Conservation (phyloP, 176 grass and related monocot genomes). For the Avena atlantica region DNA sequence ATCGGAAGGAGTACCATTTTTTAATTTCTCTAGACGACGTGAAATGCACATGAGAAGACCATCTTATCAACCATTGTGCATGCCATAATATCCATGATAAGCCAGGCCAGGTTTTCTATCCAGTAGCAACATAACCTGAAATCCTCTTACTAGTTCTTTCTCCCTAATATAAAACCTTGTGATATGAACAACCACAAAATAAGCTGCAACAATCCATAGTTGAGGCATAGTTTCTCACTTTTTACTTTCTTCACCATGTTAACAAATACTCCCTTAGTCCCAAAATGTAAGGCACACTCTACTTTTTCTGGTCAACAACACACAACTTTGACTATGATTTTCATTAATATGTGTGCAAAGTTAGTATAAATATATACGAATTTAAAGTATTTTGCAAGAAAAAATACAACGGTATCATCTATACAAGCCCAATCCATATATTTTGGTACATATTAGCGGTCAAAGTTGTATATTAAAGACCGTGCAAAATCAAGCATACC, state of each 20-base stretch:
- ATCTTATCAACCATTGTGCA: background rate
- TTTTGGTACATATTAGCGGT: background rate
- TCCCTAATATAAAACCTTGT: background rate
- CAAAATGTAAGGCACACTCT: background rate
- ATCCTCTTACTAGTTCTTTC: background rate
- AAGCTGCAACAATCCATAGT: slow-evolving; percentile 3
- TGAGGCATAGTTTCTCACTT: background rate
- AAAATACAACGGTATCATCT: background rate
- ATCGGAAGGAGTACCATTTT: too few relatives aligned
- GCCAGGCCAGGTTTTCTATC: background rate
- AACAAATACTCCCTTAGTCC: background rate
- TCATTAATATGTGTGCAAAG: background rate
- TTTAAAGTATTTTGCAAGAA: background rate
- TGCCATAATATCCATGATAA: background rate
- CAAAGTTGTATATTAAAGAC: background rate
- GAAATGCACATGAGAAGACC: background rate
- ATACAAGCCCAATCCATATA: background rate
- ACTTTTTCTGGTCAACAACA: background rate
- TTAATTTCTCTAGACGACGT: background rate
- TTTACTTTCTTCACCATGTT: slow-evolving; percentile 31
- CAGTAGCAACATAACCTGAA: slow-evolving; percentile 11
- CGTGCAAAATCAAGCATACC: background rate
- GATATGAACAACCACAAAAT: slow-evolving; percentile 21
- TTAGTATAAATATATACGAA: background rate
- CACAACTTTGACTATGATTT: background rate